Evolutionary conservation across 192 early-diverging fungal species (phyloP).

Genomic region (Coemansia sp.): DNA sequence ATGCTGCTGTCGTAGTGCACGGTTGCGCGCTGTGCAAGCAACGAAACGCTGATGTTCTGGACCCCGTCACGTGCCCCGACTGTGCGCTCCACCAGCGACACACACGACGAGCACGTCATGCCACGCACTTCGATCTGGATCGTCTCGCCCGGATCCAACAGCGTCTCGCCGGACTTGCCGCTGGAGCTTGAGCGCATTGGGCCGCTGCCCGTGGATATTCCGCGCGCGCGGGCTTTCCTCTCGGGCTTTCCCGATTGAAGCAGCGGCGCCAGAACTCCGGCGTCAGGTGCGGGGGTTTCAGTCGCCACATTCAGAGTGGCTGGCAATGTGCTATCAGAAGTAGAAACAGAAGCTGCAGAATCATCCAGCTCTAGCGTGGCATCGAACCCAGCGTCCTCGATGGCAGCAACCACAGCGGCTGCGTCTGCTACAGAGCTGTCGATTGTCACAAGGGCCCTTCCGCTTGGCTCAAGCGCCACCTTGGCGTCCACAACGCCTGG

Average conservation of each 20-base stretch:
- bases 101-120: conserved; percentile 97
- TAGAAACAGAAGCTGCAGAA: background rate
- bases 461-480: conserved; percentile 59
- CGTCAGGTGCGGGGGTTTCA: background rate
- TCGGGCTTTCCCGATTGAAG: conserved; percentile 9
- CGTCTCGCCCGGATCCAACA: conserved; percentile 21
- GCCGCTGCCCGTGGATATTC: background rate
- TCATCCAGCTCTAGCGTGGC: conserved; percentile 25
- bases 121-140: conserved; percentile 74
- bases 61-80: conserved; percentile 64
- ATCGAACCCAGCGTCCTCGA: conserved; percentile 68
- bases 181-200: conserved; percentile 24
- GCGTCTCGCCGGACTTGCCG: conserved; percentile 42
- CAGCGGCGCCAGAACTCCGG: background rate
- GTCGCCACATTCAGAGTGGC: background rate
- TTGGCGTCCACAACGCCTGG: conserved; percentile 56
- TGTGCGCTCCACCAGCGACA: conserved; percentile 76
- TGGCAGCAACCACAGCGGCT: conserved; percentile 54
- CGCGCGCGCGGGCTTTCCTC: conserved; percentile 4
- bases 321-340: background rate
- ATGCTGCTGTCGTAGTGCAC: conserved; percentile 62
- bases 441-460: conserved; percentile 59
- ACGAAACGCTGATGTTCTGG: conserved; percentile 72
- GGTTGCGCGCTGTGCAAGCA: conserved; percentile 79
- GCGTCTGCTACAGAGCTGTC: conserved; percentile 38